Evolutionary conservation across 148 eudicot species (phyloP).

Genomic region (Vaccinium darrowii): DNA sequence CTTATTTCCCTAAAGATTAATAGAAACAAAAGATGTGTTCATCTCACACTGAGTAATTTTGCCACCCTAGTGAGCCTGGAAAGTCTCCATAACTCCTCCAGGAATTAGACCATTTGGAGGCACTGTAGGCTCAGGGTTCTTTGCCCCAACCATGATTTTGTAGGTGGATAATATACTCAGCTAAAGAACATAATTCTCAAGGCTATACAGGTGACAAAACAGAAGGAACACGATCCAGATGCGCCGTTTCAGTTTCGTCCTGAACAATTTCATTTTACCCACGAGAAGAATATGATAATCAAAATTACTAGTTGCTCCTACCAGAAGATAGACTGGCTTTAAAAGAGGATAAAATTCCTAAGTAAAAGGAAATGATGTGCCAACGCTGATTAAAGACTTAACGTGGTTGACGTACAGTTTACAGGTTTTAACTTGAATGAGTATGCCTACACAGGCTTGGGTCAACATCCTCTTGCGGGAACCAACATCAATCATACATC

Average conservation of each 20-base stretch:
- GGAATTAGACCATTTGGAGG: not conserved
- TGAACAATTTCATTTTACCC: not conserved
- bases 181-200: not conserved
- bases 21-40: not conserved
- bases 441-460: not conserved
- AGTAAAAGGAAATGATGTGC: not conserved
- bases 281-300: not conserved
- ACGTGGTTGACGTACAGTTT: not conserved
- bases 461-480: not conserved
- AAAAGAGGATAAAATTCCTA: not conserved
- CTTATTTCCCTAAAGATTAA: not conserved
- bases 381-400: conserved; percentile 10
- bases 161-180: not conserved
- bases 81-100: not conserved
- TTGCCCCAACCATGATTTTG: not conserved
- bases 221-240: not conserved
- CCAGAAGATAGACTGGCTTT: not conserved
- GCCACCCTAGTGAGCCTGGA: not conserved
- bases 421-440: not conserved
- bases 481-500: not conserved
- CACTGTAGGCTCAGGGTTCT: not conserved
- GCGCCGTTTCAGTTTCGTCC: not conserved
- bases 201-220: not conserved
- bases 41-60: not conserved
- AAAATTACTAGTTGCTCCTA: not conserved